Evolutionary conservation across 2,329 filamentous ascomycete genomes (phyloP), one percentile per base, ranked within the genome.

Genomic region (Pestalotiopsis sp.): DNA sequence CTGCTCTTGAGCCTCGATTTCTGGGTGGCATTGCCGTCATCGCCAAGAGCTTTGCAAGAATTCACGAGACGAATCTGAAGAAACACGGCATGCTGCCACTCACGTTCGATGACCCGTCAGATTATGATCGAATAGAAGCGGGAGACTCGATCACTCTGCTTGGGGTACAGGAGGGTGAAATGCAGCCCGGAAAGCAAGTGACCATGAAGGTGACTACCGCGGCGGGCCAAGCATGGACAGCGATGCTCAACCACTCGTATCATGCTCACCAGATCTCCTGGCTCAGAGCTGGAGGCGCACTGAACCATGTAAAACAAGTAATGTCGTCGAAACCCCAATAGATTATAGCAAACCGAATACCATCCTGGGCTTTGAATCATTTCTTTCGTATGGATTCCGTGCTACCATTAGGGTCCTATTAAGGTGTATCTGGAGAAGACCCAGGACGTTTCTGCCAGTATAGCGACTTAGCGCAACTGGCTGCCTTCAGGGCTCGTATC

Each of bases 41-140:
- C 81, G 95, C 92, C 80, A 92, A 94, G 80, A 93, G 90, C 73
- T 99, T 99, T 81, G 96, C 96, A 78, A 95, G 96, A 92, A 99
- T 99, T 80, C 96, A 99, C 89, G 96, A 99, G 89, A 99, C 96
- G 87, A 99, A 99, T 90, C 86, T 99, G 87, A 99, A 99, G 93
- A 99, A 99, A 92, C 96, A 99, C 90, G 96, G 96, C 85, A 98
- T 99, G 95, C 93, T 99, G 85, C 96, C 96, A 78, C 89, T 99
- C 73, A 98, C 95, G 77, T 99, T 99, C 86, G 84, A 90, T 68
- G 91, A 98, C 80, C 95, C 95, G 68, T 95, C 92, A 81, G 96
- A 99, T 84, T 99, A 99, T 84, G 96, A 99, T 83, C 97, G 93
- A 89, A 95, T 99, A 83, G 90, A 92, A 81, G 92, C 94, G 74